Conservation (phyloP, 345 rosid species). For the Eutrema japonicum region DNA sequence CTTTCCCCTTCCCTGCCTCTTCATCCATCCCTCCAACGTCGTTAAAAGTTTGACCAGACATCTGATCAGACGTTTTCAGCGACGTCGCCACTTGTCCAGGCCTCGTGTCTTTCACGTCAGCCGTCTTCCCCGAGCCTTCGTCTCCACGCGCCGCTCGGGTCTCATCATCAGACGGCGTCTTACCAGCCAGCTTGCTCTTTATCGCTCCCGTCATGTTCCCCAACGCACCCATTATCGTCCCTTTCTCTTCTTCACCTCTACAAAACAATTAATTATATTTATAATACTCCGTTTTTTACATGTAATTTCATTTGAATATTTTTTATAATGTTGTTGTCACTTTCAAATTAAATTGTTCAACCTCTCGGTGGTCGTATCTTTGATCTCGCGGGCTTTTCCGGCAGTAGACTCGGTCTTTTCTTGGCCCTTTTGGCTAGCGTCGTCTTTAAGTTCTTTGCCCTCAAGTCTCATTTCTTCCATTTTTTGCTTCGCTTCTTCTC, state of each 20-base stretch:
- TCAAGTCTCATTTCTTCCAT: slow-evolving; percentile 61
- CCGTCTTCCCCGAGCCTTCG: slow-evolving; percentile 42
- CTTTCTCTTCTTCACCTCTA: slow-evolving; percentile 49
- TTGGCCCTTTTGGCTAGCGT: slow-evolving; percentile 36
- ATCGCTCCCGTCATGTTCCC: slow-evolving; percentile 51
- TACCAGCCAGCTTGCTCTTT: slow-evolving; percentile 49
- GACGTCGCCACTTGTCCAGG: slow-evolving; percentile 44
- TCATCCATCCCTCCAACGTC: slow-evolving; percentile 63
- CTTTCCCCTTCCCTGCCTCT: slow-evolving; percentile 22
- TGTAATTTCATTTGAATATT: not conserved
- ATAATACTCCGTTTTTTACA: not conserved
- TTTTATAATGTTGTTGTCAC: too few species aligned
- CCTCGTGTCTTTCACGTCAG: slow-evolving; percentile 34
- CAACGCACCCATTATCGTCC: slow-evolving; percentile 46
- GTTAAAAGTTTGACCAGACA: slow-evolving; percentile 68
- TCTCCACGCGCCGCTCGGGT: slow-evolving; percentile 31
- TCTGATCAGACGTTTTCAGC: slow-evolving; percentile 59
- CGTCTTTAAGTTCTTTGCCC: slow-evolving; percentile 46
- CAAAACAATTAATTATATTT: not conserved
- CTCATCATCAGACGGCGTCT: slow-evolving; percentile 42
- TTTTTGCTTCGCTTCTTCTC: slow-evolving; percentile 57
- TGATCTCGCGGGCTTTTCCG: slow-evolving; percentile 34
- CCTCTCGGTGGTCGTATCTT: slow-evolving; percentile 25
- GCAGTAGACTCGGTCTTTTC: slow-evolving; percentile 52
- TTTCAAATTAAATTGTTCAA: not conserved